Evolutionary conservation across 2,329 filamentous ascomycete genomes (phyloP), one percentile per base, ranked within the genome.

Genomic region (Chalaropsis thielavioides): DNA sequence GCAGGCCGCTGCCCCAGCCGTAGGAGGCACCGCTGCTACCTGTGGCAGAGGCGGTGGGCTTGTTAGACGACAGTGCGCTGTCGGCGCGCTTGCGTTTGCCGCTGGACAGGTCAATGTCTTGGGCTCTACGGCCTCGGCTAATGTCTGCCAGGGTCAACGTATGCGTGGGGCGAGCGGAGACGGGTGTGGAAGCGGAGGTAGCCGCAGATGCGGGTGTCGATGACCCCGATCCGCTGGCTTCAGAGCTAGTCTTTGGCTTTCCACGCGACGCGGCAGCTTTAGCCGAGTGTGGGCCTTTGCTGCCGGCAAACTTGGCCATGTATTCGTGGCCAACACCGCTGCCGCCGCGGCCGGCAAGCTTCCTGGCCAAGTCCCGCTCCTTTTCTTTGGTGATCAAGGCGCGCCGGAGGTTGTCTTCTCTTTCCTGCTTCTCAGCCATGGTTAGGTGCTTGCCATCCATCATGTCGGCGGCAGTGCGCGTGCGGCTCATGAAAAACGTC

Each of bases 291-390:
- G 31, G 13, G 27, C 13, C 11, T 13, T 58, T 46, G 40, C 46
- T 46, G 40, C 46, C 59, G 8, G 58, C 62, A n/a, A 67, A 19
- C 38, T 62, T 64, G 15, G 62, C 79, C 80, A 91, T 85, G 73
- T 92, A 92, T 67, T 90, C 86, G 59, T 79, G 82, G 1, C 88
- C 88, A 0, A 86, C 81, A 5, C 85, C 85, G 61, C 77, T 80
- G 19, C 56, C 40, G 10, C 87, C 87, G 66, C 85, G 76, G 62
- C 81, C 76, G 10, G 83, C 83, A 1, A 94, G 78, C 69, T 83
- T 83, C 72, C 83, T 84, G 68, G 85, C 87, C 61, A 94, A 80
- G 27, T 89, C 85, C 22, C 84, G 79, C 73, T 92, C 89, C 71
- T 83, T 86, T 73, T 92, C 87, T 69, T 84, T 81, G 15, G 81